Conservation (phyloP, 129 eudicot genomes). For the Flaveria bidentis region DNA sequence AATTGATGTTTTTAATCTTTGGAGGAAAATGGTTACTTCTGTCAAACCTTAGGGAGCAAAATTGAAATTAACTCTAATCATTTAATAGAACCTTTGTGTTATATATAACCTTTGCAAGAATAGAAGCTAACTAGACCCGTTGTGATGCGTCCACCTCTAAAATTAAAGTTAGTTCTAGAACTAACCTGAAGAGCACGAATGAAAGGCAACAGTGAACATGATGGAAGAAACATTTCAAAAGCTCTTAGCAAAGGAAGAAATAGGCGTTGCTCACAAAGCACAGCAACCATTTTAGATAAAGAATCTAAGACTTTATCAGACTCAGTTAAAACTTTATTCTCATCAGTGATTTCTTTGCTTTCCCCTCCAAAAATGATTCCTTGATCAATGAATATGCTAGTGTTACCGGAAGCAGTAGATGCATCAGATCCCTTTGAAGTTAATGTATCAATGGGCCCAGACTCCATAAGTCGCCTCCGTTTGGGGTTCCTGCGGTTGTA, state of each 20-base stretch:
- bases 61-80: too few relatives aligned
- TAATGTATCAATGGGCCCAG: constrained; percentile 38
- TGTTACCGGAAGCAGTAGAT: constrained; percentile 43
- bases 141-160: not conserved
- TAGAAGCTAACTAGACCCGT: not conserved
- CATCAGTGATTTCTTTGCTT: constrained; percentile 37
- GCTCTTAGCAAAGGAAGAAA: constrained; percentile 92
- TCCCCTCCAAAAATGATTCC: constrained; percentile 48
- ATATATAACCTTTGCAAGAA: too few relatives aligned
- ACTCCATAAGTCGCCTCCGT: constrained; percentile 78
- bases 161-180: constrained; percentile 6
- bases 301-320: constrained; percentile 54
- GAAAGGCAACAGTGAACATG: constrained; percentile 86
- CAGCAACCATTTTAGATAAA: constrained; percentile 82
- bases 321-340: constrained; percentile 37
- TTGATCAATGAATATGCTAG: constrained; percentile 44
- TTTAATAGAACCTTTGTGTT: too few relatives aligned
- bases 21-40: too few relatives aligned
- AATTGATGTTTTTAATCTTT: too few relatives aligned
- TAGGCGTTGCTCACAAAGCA: constrained; percentile 80
- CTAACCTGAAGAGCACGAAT: constrained; percentile 95
- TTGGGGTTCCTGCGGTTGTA: constrained; percentile 83
- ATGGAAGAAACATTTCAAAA: constrained; percentile 94
- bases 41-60: too few relatives aligned
- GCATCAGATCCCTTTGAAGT: constrained; percentile 40